Evolutionary conservation across 1,284 basidiomycete species (phyloP).

Genomic region (Irpex sp.): DNA sequence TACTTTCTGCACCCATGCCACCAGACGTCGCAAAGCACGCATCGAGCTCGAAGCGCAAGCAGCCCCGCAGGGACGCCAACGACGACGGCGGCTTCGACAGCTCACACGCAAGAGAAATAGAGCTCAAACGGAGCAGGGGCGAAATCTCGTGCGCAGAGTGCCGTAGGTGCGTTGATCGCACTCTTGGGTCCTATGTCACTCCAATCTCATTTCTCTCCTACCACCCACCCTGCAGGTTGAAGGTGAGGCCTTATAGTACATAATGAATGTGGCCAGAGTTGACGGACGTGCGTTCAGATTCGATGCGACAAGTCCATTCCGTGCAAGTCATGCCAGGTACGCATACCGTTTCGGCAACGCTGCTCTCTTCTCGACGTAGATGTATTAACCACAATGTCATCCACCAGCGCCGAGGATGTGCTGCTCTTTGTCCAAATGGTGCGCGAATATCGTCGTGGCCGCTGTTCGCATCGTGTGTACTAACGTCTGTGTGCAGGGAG

Average conservation of each 20-base stretch:
- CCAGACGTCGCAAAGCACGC: slow-evolving; percentile 25
- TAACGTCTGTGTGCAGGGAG: slow-evolving; percentile 19
- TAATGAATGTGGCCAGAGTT: background rate
- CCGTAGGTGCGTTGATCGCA: slow-evolving; percentile 47
- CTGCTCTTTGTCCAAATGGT: slow-evolving; percentile 69
- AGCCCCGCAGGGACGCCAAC: slow-evolving; percentile 22
- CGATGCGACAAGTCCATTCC: slow-evolving; percentile 74
- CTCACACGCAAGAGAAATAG: slow-evolving; percentile 34
- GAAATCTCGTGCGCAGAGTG: slow-evolving; percentile 72
- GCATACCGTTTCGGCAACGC: slow-evolving; percentile 10
- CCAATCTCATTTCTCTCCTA: slow-evolving; percentile 9
- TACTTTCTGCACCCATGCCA: slow-evolving; percentile 24
- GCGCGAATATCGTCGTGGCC: slow-evolving; percentile 8
- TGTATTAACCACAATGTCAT: background rate
- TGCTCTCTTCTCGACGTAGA: background rate
- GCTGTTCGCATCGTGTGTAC: background rate
- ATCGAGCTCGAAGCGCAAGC: slow-evolving; percentile 20
- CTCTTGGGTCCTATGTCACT: slow-evolving; percentile 7
- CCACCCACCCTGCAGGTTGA: slow-evolving; percentile 15
- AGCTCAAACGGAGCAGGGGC: slow-evolving; percentile 64
- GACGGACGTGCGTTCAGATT: slow-evolving; percentile 34
- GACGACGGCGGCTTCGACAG: slow-evolving; percentile 26
- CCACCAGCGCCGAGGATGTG: slow-evolving; percentile 53
- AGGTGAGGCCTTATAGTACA: slow-evolving; percentile 12
- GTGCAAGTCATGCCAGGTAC: slow-evolving; percentile 61